phyloP scores from a whole-genome alignment of 768 basidiomycete genomes.

The Mrakia gelida region DNA sequence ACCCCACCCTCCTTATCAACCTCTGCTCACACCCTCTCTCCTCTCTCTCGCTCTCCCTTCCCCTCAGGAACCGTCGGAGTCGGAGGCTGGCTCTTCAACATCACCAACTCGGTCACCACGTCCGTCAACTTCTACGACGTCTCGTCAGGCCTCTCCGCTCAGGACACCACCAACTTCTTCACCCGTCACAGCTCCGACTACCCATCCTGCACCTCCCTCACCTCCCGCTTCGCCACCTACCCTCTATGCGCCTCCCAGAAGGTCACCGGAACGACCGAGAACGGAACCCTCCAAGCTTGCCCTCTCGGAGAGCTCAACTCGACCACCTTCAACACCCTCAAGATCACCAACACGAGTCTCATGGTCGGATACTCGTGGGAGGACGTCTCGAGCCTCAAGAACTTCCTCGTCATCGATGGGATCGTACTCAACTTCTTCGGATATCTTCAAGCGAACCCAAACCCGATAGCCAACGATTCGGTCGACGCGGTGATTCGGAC shows the following conservation, averaged over 20 bases:
- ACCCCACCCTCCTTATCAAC: neutral
- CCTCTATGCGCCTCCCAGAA: conserved; percentile 57
- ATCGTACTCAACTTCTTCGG: conserved; percentile 87
- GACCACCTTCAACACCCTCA: conserved; percentile 58
- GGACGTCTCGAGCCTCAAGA: conserved; percentile 65
- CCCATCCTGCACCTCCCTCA: conserved; percentile 57
- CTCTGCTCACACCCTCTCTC: neutral
- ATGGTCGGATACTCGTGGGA: conserved; percentile 87
- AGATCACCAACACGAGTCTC: conserved; percentile 61
- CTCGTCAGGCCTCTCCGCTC: conserved; percentile 58
- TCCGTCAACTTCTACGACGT: conserved; percentile 60
- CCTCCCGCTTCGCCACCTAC: conserved; percentile 63
- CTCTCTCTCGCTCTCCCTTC: neutral
- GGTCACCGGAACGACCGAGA: conserved; percentile 35
- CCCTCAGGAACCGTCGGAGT: conserved; percentile 65
- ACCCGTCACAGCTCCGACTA: conserved; percentile 64
- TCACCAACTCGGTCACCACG: conserved; percentile 55
- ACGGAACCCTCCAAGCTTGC: conserved; percentile 53
- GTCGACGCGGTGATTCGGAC: conserved; percentile 81
- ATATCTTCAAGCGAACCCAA: conserved; percentile 71
- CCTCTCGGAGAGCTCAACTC: conserved; percentile 60
- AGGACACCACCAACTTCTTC: conserved; percentile 87
- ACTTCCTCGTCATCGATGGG: conserved; percentile 87
- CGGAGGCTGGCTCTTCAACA: conserved; percentile 71
- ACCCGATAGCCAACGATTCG: conserved; percentile 62